Base-by-base conservation (phyloP, 2,329 filamentous ascomycete genomes). In the Alternaria longipes region DNA sequence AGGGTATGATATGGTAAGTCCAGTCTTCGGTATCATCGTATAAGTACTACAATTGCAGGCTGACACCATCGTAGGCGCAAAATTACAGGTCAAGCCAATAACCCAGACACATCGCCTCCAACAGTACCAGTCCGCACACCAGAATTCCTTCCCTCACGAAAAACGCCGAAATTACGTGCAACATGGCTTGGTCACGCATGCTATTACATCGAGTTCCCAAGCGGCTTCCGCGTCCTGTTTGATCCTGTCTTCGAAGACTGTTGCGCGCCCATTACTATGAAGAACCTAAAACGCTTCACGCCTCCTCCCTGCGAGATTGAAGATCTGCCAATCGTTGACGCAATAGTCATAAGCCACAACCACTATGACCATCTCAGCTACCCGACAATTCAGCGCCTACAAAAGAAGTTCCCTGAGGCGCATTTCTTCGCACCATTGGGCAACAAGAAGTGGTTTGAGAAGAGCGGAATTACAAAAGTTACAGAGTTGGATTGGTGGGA, bases 401-500 rank as follows among this genome's bases (percentile, higher is more conserved):
- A 88, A 56, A 84, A 87, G 67, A 83, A 86, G 54, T 89, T 95
- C 72, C 93, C 93, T 0, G 85, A 91, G 14, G 93, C 88, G 41
- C 92, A 96, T 66, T 97, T 95, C 81, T 95, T 97, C 65, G 93
- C 93, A 22, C 92, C 93, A 0, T 80, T 97, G 4, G 93, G 93
- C 2, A 87, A 97, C 59, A 91, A 91, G 78, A 82, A 86, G 49
- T 97, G 94, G 94, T 97, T 98, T 78, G 82, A 84, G 47, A 81
- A 84, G 4, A 84, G 84, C 26, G 92, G 92, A 1, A 87, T 97
- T 11, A 85, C 1, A 0, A 91, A 93, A 60, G 90, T 94, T 44
- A 96, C 92, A 0, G 94, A 97, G 81, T 79, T 97, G 72, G 94
- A 98, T 80, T 97, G 94, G 94, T 97, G 94, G 94, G 90, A 97